These are phyloP conservation scores for Yamadazyma sp. DNA, from an alignment of 805 yeast genomes.

Conservation along the genomic window DNA sequence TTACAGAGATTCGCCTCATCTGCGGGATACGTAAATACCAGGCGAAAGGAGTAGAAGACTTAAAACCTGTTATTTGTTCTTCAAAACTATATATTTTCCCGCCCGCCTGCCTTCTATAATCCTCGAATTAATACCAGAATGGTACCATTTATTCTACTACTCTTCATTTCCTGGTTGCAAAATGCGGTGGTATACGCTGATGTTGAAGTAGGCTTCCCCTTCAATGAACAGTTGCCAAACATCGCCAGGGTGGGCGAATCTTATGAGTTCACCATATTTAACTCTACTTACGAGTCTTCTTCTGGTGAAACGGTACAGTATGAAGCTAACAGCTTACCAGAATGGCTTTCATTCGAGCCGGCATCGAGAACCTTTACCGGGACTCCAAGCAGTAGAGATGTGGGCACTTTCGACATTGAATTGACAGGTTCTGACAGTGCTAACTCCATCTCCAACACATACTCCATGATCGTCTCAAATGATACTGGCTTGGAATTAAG, in stretches of 20 bases:
- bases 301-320: slow-evolving; percentile 50
- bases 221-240: slow-evolving; percentile 79
- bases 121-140: slow-evolving; percentile 4
- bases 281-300: slow-evolving; percentile 58
- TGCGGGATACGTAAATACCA: background rate
- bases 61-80: too few relatives aligned
- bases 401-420: slow-evolving; percentile 38
- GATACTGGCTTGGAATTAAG: slow-evolving; percentile 54
- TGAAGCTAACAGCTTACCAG: slow-evolving; percentile 59
- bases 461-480: slow-evolving; percentile 59
- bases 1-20: slow-evolving; percentile 5
- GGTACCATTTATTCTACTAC: slow-evolving; percentile 13
- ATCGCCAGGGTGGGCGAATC: slow-evolving; percentile 70
- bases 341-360: slow-evolving; percentile 77
- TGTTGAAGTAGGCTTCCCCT: slow-evolving; percentile 71
- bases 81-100: slow-evolving; percentile 3
- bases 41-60: slow-evolving; percentile 2
- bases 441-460: slow-evolving; percentile 45
- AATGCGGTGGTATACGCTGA: slow-evolving; percentile 39
- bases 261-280: slow-evolving; percentile 66
- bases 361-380: slow-evolving; percentile 65
- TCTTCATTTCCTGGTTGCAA: too few relatives aligned
- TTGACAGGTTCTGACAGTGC: slow-evolving; percentile 72
- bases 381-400: slow-evolving; percentile 52
- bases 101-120: slow-evolving; percentile 5